These are phyloP conservation scores for Geosmithia flava DNA, from an alignment of 2,329 filamentous ascomycete genomes.

Conservation along the genomic window DNA sequence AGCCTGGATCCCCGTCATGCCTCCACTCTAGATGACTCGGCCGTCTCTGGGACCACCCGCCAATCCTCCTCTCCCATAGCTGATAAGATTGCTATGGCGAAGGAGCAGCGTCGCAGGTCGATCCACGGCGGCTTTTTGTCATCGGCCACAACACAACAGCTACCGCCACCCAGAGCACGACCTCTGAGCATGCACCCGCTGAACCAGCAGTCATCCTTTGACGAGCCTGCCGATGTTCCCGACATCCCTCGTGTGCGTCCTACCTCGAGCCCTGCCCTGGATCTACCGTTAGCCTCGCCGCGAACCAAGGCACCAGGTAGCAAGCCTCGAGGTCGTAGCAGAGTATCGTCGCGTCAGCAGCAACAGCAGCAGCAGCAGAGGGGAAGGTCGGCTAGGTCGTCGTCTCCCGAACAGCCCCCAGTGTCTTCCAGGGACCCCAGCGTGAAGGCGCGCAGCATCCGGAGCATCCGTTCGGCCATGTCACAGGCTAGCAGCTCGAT, in stretches of 20 bases:
- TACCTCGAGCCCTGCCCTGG: not conserved
- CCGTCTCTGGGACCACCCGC: not conserved
- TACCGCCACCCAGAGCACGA: not conserved
- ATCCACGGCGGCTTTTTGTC: not conserved
- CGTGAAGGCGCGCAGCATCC: not conserved
- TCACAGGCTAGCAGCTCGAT: not conserved
- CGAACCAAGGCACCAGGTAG: not conserved
- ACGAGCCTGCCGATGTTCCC: not conserved
- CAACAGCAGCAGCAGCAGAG: not conserved
- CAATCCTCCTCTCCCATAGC: not conserved
- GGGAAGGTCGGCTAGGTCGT: not conserved
- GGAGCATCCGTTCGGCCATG: not conserved
- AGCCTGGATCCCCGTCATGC: slow-evolving; percentile 1
- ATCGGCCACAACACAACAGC: not conserved
- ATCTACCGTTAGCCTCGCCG: not conserved
- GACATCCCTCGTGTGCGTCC: slow-evolving; percentile 1
- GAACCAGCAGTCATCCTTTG: not conserved
- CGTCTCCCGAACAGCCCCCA: not conserved
- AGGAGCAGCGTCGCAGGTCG: slow-evolving; percentile 1
- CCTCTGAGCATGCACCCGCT: slow-evolving; percentile 4
- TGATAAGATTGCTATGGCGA: not conserved
- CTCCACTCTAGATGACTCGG: not conserved
- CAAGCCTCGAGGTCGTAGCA: not conserved
- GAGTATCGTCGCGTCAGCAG: not conserved
- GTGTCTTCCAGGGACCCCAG: not conserved